Evolutionary conservation across 495 filamentous ascomycete species (phyloP), one percentile per base, ranked within the genome.

Genomic region (Halenospora varia): DNA sequence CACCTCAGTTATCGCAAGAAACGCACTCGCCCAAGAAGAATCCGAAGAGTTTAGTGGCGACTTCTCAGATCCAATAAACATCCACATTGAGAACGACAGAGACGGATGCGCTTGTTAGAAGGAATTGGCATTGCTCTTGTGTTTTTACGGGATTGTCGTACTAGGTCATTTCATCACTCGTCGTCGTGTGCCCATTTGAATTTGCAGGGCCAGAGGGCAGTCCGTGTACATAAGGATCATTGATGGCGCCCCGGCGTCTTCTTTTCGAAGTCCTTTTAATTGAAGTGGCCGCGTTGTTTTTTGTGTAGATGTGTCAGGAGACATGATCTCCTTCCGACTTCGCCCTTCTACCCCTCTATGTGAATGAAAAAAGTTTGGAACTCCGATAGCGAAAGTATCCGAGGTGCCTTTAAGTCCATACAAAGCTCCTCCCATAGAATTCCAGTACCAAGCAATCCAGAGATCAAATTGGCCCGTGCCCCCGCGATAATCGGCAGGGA

Each of bases 61-160:
- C 70, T 97, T 95, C 75, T 89, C 89, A 57, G 95, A 97, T 68
- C 93, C 94, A 40, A 97, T 97, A 75, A 93, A 96, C 72, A 96
- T 97, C 69, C 88, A 95, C 73, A 83, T 96, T 56, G 90, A 95
- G 73, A 89, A 88, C 68, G 90, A 96, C 54, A 83, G 86, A 56
- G 88, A 94, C 67, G 91, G 94, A 46, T 99, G 94, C 73, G 83
- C 92, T 63, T 98, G 94, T 76, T 98, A 70, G 53, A 65, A 24
- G 23, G 23, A 22, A 52, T n/a, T 8, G 19, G 42, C 41, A 49
- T 59, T 66, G 44, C 18, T 13, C 10, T 19, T 52, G 58, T 41
- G 25, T 48, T 42, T 53, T 44, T 57, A 40, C 41, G 19, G 42
- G 17, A 9, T 46, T 4, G 23, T 55, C 51, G 42, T 22, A 39